Percentiles rank a stretch among this genome's conserved stretches.
These are phyloP conservation scores for Yamadazyma songkhlaensis DNA, from an alignment of 1,139 yeast genomes.

Conservation along the genomic window DNA sequence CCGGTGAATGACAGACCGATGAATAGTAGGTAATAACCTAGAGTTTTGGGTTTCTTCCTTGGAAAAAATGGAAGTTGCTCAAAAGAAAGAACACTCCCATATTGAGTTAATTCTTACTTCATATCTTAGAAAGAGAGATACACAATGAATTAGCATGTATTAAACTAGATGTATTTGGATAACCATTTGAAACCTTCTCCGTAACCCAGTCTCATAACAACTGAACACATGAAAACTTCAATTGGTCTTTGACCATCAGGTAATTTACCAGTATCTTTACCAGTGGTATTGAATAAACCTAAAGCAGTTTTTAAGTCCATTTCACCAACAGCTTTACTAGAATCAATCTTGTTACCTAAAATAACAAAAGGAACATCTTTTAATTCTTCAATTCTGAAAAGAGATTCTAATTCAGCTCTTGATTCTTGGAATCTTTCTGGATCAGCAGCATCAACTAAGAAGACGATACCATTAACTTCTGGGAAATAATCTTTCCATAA, in stretches of 20 bases:
- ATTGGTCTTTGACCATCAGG: conserved; percentile 84
- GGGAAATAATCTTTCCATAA: conserved; percentile 99
- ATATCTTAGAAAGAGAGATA: too few species aligned
- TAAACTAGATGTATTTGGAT: conserved; percentile 72
- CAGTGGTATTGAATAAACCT: conserved; percentile 83
- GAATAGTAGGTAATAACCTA: too few species aligned
- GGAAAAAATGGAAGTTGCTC: too few species aligned
- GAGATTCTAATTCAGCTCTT: conserved; percentile 89
- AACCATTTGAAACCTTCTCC: conserved; percentile 97
- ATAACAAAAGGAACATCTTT: conserved; percentile 86
- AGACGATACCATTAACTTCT: conserved; percentile 96
- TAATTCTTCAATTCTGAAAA: conserved; percentile 89
- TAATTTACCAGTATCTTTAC: conserved; percentile 71
- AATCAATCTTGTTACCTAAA: conserved; percentile 95
- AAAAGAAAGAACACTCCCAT: too few species aligned
- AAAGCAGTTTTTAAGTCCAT: conserved; percentile 90
- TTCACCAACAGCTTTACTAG: conserved; percentile 91
- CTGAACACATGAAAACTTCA: conserved; percentile 96
- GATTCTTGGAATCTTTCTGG: conserved; percentile 94
- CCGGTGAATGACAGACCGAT: too few species aligned
- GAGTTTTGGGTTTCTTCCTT: too few species aligned
- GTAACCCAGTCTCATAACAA: conserved; percentile 95
- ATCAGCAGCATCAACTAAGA: conserved; percentile 96
- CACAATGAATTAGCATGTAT: too few species aligned
- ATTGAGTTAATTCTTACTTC: too few species aligned